phyloP scores from a whole-genome alignment of 2,329 filamentous ascomycete genomes.

The Trichophyton benhamiae region DNA sequence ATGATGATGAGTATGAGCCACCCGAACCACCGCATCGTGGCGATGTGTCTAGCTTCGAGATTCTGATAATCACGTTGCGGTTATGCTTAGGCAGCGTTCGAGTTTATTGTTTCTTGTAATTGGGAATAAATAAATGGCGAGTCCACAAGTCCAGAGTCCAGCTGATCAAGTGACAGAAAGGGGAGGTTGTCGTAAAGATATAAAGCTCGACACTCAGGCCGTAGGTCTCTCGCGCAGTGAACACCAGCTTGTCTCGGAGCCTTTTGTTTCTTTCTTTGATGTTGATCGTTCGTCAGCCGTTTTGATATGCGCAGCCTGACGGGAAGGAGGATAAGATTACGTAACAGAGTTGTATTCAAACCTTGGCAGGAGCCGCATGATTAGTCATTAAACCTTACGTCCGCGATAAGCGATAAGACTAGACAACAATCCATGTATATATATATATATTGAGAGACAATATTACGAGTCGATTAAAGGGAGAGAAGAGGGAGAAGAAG shows the following conservation, averaged over 20 bases:
- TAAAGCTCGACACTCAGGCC: background rate
- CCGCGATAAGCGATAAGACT: too few relatives aligned
- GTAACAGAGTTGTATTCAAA: background rate
- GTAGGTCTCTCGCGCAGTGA: background rate
- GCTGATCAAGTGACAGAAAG: background rate
- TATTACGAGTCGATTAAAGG: background rate
- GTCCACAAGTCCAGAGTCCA: background rate
- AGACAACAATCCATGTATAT: too few relatives aligned
- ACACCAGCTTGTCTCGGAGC: background rate
- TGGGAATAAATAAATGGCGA: too few relatives aligned
- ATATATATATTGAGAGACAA: background rate
- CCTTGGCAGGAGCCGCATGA: constrained; percentile 2
- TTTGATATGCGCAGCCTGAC: background rate
- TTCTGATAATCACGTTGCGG: background rate
- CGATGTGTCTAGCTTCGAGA: background rate
- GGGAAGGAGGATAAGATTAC: background rate
- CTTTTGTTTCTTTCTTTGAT: background rate
- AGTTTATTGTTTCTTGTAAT: too few relatives aligned
- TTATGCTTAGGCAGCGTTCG: too few relatives aligned
- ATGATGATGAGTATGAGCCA: constrained; percentile 38
- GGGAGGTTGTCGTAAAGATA: background rate
- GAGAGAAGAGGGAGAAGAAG: background rate
- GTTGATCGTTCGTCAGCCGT: too few relatives aligned
- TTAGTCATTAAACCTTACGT: background rate
- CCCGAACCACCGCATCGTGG: constrained; percentile 41